Conservation (phyloP, 2,329 filamentous ascomycete genomes). For the Epicoccum nigrum region DNA sequence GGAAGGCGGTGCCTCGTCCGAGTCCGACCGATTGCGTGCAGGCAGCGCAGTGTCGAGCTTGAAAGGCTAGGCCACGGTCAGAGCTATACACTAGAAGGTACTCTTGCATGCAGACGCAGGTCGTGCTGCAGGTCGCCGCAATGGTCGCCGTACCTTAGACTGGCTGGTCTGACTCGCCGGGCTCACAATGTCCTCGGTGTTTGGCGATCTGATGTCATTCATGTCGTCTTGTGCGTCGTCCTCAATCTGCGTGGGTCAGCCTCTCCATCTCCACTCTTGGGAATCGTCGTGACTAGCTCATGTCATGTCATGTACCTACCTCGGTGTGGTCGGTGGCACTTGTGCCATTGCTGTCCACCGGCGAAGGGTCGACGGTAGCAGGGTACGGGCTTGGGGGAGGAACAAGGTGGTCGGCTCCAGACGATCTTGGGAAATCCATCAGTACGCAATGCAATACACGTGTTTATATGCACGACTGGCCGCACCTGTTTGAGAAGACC, state of each 20-base stretch:
- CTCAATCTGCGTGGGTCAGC: conserved; percentile 63
- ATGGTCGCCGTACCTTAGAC: conserved; percentile 34
- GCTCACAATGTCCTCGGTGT: conserved; percentile 44
- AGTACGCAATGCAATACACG: conserved; percentile 18
- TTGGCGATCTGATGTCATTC: conserved; percentile 48
- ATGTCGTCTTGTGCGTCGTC: conserved; percentile 68
- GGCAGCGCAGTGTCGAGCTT: conserved; percentile 56
- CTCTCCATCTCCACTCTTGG: background rate
- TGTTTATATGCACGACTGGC: conserved; percentile 2
- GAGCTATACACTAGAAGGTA: too few relatives aligned
- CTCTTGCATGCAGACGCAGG: conserved; percentile 3
- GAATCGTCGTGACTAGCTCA: background rate
- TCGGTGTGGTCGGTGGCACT: conserved; percentile 82
- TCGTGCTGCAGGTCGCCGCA: conserved; percentile 5
- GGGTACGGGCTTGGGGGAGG: conserved; percentile 59
- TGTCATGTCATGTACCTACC: too few relatives aligned
- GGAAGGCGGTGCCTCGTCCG: conserved; percentile 80
- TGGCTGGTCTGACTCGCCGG: conserved; percentile 41
- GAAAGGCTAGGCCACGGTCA: conserved; percentile 39
- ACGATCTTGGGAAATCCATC: conserved; percentile 49
- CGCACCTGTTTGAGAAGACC: conserved; percentile 52
- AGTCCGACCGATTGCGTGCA: conserved; percentile 55
- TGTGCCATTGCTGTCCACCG: conserved; percentile 84
- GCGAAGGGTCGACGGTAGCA: conserved; percentile 77
- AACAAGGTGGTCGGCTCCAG: conserved; percentile 55